Evolutionary conservation across 2,329 filamentous ascomycete species (phyloP), one percentile per base, ranked within the genome.

Genomic region (Zalaria sp.): DNA sequence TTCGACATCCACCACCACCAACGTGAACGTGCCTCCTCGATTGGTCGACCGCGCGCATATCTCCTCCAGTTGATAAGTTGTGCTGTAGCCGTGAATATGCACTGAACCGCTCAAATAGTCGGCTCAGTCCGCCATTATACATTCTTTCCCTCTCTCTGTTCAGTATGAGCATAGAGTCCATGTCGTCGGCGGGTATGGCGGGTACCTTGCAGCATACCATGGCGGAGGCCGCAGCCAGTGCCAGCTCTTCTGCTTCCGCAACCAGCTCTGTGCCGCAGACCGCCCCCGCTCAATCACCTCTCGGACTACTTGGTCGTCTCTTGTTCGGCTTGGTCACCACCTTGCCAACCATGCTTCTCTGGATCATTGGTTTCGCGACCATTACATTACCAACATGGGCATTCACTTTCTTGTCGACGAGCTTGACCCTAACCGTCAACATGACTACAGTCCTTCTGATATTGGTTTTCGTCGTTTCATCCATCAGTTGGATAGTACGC

Each of bases 401-500:
- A 11, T 98, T 93, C 59, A 83, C 79, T 4, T 69, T 94, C 47
- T 85, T 94, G 56, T 94, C 87, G 4, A 89, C 86, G 49, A 95
- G 84, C 61, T 69, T 93, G 68, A 98, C 91, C 0, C 85, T 98
- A 56, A 98, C 91, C 7, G 93, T 98, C 88, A 96, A 96, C 59
- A 89, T 91, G 52, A 96, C 89, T 18, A 98, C 91, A 11, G 64
- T 98, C 79, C 77, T 93, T 60, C 65, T 96, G 50, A 85, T 96
- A 43, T 56, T 86, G 44, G 70, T 81, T 32, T 79, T 76, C 42
- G 65, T 93, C 44, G 78, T 85, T 39, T 93, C 86, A n/a, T 86
- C 80, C 2, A 71, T 86, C 49, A 93, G 82, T 59, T 98, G 91
- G 85, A 80, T 96, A 46, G 82, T 98, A 44, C 75, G 93, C 42